Base-by-base conservation (phyloP, 75 land plant genomes). In the Azolla pinnata region DNA sequence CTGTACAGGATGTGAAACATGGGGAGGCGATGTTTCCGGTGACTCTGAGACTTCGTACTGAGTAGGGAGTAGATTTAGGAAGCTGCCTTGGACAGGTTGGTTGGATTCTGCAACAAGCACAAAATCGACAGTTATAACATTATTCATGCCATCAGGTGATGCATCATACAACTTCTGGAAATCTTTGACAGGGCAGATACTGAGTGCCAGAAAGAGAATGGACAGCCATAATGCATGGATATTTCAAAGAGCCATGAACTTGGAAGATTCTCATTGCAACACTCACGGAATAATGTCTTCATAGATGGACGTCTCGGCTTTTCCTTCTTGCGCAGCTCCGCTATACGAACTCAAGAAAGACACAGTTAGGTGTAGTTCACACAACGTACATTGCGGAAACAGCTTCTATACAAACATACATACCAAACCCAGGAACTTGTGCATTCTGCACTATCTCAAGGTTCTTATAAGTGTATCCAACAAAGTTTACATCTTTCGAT, bases 291-390 rank as follows among this genome's bases (percentile, higher is more conserved):
- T 0, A 92, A 75, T 1, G 97, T 56, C 63, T 87, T 88, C 63
- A 91, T 84, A 33, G 95, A 81, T 19, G 97, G 97, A 56, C 88
- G 71, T 61, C 80, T 84, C 0, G 83, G 72, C 62, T 88, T 77
- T 58, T 55, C 81, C 70, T 88, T 92, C 63, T 85, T 92, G 84
- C 79, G 82, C 57, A 92, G 57, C 67, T 92, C 90, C 30, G 90
- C 96, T 92, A 84, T 38, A 38, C 42, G 14, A 7, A 38, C 10
- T 7, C 14, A 14, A 38, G 42, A 7, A 7, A 38, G 14, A 38
- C 7, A 38, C 42, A 7, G 42, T 38, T 38, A n/a, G n/a, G n/a
- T n/a, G n/a, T n/a, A n/a, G n/a, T n/a, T n/a, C n/a, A n/a, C n/a
- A n/a, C n/a, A n/a, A n/a, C n/a, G n/a, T n/a, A n/a, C n/a, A n/a